Evolutionary conservation across 2,329 filamentous ascomycete species (phyloP), one percentile per base, ranked within the genome.

Genomic region (Trichoderma pleuroti): DNA sequence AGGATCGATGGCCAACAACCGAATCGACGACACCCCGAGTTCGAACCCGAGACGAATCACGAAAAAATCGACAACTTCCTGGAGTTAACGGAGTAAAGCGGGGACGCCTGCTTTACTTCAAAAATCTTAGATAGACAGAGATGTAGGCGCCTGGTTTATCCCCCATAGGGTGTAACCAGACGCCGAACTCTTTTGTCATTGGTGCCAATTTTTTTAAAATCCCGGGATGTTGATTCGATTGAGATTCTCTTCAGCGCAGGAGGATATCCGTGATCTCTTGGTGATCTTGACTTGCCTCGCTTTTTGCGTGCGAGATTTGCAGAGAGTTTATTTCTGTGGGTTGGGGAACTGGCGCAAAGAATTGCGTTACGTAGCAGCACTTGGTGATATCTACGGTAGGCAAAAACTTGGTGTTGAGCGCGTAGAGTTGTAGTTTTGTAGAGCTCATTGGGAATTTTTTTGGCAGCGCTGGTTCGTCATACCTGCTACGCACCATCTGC

Each of bases 161-260:
- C 52, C 36, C 49, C 16, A 49, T 11, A 30, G 32, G 57, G 54
- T 54, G 59, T 42, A 68, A 71, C 66, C 54, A 67, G 72, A 16
- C 72, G 71, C 75, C 70, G 76, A 78, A 78, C 76, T 75, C 76
- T 78, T 78, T 78, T 78, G 75, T 30, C 46, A 70, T 21, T 71
- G 60, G 52, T 16, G 54, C 14, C 65, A 36, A 52, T 49, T 65
- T 26, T 42, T 42, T 39, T 42, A 8, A 18, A 6, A 18, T 42
- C 16, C 18, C 16, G 18, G 39, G 18, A 42, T 42, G 39, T 42
- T n/a, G 39, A 42, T 42, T 39, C 39, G 39, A 42, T 42, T 42
- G 39, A 42, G 9, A 42, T 32, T 28, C 14, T 32, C 30, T 14
- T 49, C 21, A 18, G 39, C 30, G 11, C 6, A 28, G 36, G 26